Percentiles rank a stretch among this genome's conserved stretches.
These are phyloP conservation scores for Agrostemma githago DNA, from an alignment of 148 eudicot genomes.

Conservation along the genomic window DNA sequence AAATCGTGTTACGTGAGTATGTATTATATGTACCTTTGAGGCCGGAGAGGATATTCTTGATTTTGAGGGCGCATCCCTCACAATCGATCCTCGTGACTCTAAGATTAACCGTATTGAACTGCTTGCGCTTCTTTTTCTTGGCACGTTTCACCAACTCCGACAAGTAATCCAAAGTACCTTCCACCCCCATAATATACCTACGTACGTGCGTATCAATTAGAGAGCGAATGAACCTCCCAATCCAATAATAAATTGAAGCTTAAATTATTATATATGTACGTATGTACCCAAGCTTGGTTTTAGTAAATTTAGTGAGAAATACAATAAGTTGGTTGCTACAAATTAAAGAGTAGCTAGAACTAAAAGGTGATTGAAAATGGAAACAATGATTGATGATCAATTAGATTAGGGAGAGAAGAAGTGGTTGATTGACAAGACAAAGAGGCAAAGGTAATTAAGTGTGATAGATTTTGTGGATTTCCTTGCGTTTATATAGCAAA, in stretches of 20 bases:
- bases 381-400: constrained; percentile 19
- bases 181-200: constrained; percentile 44
- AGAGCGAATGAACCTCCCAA: no score
- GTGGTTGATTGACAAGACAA: constrained; percentile 17
- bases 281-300: no score
- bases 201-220: not conserved
- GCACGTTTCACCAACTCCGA: constrained; percentile 41
- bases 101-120: constrained; percentile 45
- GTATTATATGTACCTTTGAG: constrained; percentile 48
- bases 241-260: no score
- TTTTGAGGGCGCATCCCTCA: constrained; percentile 68
- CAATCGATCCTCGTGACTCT: constrained; percentile 70
- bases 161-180: constrained; percentile 64
- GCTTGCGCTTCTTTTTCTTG: constrained; percentile 50
- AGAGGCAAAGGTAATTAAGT: constrained; percentile 5
- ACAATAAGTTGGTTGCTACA: not conserved
- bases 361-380: not conserved
- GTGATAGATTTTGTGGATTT: constrained; percentile 27
- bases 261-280: no score
- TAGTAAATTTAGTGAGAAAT: no score
- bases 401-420: not conserved
- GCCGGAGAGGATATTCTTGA: constrained; percentile 55
- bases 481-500: constrained; percentile 19
- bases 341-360: not conserved
- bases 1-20: no score